phyloP scores from a whole-genome alignment of 345 rosid species.

The Boechera stricta region DNA sequence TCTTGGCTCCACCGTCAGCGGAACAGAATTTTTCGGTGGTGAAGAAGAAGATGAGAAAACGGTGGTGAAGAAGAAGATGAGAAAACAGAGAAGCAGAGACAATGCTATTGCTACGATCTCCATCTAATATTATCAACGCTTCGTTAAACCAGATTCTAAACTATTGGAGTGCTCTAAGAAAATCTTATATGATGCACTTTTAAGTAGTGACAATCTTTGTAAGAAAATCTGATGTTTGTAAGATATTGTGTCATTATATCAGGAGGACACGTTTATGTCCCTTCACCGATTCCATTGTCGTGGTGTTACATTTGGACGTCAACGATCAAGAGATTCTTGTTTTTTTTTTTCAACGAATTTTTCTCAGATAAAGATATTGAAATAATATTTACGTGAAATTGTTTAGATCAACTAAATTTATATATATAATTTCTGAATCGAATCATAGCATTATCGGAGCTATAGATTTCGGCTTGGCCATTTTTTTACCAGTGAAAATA shows the following conservation, averaged over 20 bases:
- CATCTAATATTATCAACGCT: constrained; percentile 10
- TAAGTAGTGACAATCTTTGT: not conserved
- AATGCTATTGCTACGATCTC: constrained; percentile 20
- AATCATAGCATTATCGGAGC: not conserved
- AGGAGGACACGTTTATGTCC: constrained; percentile 1
- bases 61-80: constrained; percentile 5
- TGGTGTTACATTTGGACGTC: constrained; percentile 11
- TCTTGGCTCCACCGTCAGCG: not conserved
- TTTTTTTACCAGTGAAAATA: not conserved
- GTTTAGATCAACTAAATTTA: not conserved
- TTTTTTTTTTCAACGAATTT: not conserved
- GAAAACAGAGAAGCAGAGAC: constrained; percentile 20
- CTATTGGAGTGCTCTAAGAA: not conserved
- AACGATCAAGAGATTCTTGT: no score
- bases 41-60: constrained; percentile 6
- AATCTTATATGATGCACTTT: not conserved
- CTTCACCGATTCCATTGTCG: constrained; percentile 23
- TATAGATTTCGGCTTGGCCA: not conserved
- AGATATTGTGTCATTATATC: not conserved
- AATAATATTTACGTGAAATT: not conserved
- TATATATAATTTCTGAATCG: not conserved
- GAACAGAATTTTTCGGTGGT: constrained; percentile 1
- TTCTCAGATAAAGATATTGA: not conserved
- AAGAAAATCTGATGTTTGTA: not conserved
- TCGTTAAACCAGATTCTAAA: not conserved